Percentiles rank a stretch among this genome's conserved stretches.
Evolutionary conservation across 805 yeast genomes (phyloP).

Genomic region (Lipomyces chichibuensis): DNA sequence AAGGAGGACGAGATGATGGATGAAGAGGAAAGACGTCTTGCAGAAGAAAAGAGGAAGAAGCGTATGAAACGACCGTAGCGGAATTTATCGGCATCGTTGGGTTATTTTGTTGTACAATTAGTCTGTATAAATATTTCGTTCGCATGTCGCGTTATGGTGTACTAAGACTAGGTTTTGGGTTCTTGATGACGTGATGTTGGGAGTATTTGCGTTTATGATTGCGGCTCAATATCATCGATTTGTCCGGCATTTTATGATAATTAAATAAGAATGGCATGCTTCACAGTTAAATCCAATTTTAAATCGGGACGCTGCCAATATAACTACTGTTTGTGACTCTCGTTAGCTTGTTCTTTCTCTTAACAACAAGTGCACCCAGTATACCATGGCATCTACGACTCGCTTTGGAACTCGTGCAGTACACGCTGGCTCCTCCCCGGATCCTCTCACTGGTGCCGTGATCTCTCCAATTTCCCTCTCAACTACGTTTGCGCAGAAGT

Average conservation of each 20-base stretch:
- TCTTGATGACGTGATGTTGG: conserved; percentile 3
- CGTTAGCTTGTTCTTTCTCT: neutral
- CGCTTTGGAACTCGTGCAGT: conserved; percentile 80
- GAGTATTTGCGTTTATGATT: neutral
- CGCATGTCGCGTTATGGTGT: too few relatives aligned
- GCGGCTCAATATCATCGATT: conserved; percentile 13
- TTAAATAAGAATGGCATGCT: too few relatives aligned
- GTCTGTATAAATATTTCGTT: neutral
- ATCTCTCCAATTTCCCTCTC: conserved; percentile 81
- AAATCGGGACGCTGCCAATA: neutral
- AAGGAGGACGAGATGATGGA: conserved; percentile 77
- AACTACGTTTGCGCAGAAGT: conserved; percentile 80
- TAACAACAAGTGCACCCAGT: neutral
- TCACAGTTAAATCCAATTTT: too few relatives aligned
- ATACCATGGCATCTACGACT: conserved; percentile 4
- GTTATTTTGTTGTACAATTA: neutral
- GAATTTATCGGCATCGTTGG: neutral
- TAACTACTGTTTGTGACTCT: neutral
- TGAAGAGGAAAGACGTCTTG: conserved; percentile 33
- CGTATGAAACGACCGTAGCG: conserved; percentile 11
- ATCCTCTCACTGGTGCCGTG: conserved; percentile 79
- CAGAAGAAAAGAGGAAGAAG: conserved; percentile 30
- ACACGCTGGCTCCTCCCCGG: conserved; percentile 77
- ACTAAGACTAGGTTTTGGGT: too few relatives aligned
- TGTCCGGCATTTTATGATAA: too few relatives aligned